Conservation (phyloP, 2,329 filamentous ascomycete genomes). For the Exophiala sideris region DNA sequence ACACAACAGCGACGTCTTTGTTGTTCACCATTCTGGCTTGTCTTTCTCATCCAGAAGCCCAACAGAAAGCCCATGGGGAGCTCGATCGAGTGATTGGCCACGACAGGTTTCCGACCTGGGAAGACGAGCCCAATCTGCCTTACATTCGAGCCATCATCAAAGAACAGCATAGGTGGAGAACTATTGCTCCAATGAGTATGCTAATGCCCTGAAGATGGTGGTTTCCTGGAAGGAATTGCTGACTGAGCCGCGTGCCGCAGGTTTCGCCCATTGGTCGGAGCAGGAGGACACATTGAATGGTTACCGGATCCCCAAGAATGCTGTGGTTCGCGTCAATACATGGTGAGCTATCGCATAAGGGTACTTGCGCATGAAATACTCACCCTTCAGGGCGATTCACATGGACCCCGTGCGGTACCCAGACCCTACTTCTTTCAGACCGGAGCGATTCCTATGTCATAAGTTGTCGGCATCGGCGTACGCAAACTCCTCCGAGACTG, state of each 20-base stretch:
- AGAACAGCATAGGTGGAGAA: constrained; percentile 44
- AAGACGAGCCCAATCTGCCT: constrained; percentile 36
- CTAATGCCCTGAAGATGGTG: constrained; percentile 40
- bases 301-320: constrained; percentile 36
- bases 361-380: constrained; percentile 31
- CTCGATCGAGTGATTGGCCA: constrained; percentile 32
- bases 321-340: constrained; percentile 42
- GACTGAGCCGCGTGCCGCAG: constrained; percentile 33
- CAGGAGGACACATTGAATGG: constrained; percentile 22
- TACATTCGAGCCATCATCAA: constrained; percentile 40
- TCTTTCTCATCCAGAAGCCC: constrained; percentile 25
- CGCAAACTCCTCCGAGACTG: constrained; percentile 52
- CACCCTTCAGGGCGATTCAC: constrained; percentile 41
- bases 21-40: constrained; percentile 32
- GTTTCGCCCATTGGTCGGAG: constrained; percentile 14
- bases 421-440: constrained; percentile 50
- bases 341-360: constrained; percentile 7
- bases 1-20: constrained; percentile 32
- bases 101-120: constrained; percentile 34
- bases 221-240: constrained; percentile 21
- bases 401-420: constrained; percentile 51
- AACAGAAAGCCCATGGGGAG: constrained; percentile 23
- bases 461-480: constrained; percentile 43
- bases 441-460: constrained; percentile 52
- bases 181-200: constrained; percentile 39